phyloP scores from a whole-genome alignment of 768 basidiomycete genomes.

The Naganishia friedmannii region DNA sequence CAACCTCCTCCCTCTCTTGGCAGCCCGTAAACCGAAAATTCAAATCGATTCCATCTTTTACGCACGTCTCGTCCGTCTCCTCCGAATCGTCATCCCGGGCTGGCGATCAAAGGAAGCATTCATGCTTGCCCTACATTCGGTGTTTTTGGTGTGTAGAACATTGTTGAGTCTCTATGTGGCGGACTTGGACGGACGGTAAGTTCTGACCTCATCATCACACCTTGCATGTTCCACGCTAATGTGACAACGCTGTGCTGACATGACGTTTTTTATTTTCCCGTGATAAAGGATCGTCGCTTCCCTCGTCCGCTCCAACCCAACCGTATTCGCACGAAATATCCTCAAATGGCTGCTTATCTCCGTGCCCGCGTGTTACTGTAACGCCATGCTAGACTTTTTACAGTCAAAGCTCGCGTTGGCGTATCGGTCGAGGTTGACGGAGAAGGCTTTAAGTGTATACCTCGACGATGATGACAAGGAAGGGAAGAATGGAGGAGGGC shows the following conservation, averaged over 20 bases:
- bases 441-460: conserved; percentile 77
- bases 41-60: conserved; percentile 83
- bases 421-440: conserved; percentile 60
- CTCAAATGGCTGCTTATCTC: conserved; percentile 86
- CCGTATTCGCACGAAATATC: conserved; percentile 78
- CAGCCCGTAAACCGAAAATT: conserved; percentile 56
- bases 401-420: conserved; percentile 72
- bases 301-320: conserved; percentile 78
- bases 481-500: conserved; percentile 65
- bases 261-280: too few relatives aligned
- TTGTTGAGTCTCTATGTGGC: conserved; percentile 92
- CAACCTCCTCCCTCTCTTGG: neutral
- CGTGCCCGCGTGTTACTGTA: conserved; percentile 60
- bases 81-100: conserved; percentile 84
- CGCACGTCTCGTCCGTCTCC: conserved; percentile 68
- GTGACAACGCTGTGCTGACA: too few relatives aligned
- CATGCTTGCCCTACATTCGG: conserved; percentile 81
- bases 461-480: conserved; percentile 62
- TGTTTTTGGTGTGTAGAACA: conserved; percentile 81
- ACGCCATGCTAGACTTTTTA: conserved; percentile 77
- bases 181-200: conserved; percentile 73
- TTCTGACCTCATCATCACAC: neutral
- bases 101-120: conserved; percentile 81
- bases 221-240: too few relatives aligned
- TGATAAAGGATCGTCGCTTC: conserved; percentile 85